These are phyloP conservation scores for Colletotrichum zoysiae DNA, from an alignment of 2,329 filamentous ascomycete species.

Conservation along the genomic window DNA sequence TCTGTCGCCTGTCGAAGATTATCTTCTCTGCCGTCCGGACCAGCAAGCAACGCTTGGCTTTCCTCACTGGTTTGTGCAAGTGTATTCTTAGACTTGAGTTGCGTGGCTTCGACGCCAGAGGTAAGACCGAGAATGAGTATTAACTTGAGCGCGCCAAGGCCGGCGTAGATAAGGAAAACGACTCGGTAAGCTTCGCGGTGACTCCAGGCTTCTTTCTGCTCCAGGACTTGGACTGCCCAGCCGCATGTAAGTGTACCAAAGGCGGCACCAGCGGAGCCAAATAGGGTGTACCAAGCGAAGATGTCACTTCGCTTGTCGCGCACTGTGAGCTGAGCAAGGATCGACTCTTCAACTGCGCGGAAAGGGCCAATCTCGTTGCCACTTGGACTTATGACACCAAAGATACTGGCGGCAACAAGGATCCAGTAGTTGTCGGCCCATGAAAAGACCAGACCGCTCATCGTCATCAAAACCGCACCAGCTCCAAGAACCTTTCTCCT, in stretches of 20 bases:
- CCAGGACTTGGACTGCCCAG: constrained; percentile 67
- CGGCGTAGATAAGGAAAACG: constrained; percentile 70
- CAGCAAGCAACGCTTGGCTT: not conserved
- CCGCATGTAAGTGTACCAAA: constrained; percentile 71
- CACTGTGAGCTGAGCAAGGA: constrained; percentile 67
- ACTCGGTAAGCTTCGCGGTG: constrained; percentile 63
- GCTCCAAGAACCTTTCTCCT: constrained; percentile 65
- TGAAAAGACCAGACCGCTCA: constrained; percentile 69
- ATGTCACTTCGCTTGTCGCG: constrained; percentile 63
- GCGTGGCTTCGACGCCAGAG: constrained; percentile 57
- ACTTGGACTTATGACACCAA: constrained; percentile 72
- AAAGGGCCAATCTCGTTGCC: constrained; percentile 76
- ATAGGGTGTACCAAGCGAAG: constrained; percentile 72
- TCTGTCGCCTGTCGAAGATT: constrained; percentile 9
- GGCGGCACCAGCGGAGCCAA: constrained; percentile 71
- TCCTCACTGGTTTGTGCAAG: not conserved
- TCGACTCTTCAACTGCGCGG: constrained; percentile 71
- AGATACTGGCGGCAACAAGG: constrained; percentile 66
- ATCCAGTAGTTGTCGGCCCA: constrained; percentile 67
- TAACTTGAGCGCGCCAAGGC: constrained; percentile 69
- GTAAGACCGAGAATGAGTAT: constrained; percentile 64
- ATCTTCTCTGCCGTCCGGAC: not conserved
- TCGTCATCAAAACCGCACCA: constrained; percentile 67
- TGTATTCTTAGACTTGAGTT: not conserved
- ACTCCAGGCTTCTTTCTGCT: constrained; percentile 56